Conservation (phyloP, 169 alveolate species). For the Eimeria maxima region DNA sequence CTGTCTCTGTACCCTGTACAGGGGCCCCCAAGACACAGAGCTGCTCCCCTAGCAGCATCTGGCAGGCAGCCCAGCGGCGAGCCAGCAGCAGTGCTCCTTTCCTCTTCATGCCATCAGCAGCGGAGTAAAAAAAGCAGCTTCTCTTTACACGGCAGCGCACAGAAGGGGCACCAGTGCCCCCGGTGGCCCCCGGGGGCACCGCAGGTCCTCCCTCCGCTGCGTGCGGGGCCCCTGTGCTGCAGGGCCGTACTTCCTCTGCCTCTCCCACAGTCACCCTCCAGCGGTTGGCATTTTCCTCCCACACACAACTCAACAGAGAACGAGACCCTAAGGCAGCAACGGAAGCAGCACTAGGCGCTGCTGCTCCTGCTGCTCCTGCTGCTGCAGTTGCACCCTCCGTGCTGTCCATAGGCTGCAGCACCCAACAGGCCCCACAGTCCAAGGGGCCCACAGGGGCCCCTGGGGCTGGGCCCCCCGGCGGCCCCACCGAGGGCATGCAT, state of each 20-base stretch:
- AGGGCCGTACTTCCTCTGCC: not conserved
- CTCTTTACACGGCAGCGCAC: not conserved
- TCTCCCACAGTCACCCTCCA: constrained; percentile 28
- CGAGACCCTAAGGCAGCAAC: constrained; percentile 3
- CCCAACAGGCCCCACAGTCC: constrained; percentile 25
- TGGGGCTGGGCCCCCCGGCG: constrained; percentile 17
- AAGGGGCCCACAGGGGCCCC: constrained; percentile 36
- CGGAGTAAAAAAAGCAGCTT: constrained; percentile 38
- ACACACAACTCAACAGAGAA: constrained; percentile 10
- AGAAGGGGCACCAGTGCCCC: not conserved
- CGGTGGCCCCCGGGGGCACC: constrained; percentile 19
- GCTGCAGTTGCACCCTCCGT: not conserved
- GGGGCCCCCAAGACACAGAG: constrained; percentile 45
- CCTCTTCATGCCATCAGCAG: not conserved
- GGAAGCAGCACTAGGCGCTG: not conserved
- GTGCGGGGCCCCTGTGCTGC: not conserved
- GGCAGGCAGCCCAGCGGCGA: constrained; percentile 40
- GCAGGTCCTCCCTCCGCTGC: not conserved
- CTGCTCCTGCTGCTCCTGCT: not conserved
- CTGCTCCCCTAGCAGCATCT: constrained; percentile 64
- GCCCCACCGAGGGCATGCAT: not conserved
- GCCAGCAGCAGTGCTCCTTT: constrained; percentile 48
- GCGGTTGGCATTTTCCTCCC: constrained; percentile 21
- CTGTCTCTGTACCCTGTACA: not conserved
- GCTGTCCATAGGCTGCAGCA: constrained; percentile 33